These are phyloP conservation scores for Aspergillus pseudotamarii DNA, from an alignment of 2,329 filamentous ascomycete species.

Conservation along the genomic window DNA sequence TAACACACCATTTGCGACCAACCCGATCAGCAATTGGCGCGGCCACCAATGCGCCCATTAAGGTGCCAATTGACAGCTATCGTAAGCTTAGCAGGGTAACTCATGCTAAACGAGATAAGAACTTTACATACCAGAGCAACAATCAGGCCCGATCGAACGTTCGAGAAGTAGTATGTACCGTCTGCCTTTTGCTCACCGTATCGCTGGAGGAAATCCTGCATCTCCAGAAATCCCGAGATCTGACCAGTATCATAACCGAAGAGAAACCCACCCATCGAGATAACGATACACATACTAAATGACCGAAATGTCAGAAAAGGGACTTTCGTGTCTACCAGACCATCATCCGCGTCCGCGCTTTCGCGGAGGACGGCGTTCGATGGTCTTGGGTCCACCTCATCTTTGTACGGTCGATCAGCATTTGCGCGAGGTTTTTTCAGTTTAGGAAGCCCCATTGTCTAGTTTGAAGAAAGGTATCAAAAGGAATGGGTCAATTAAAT, in stretches of 20 bases:
- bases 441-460: conserved; percentile 1
- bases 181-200: conserved; percentile 37
- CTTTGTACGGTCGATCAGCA: neutral
- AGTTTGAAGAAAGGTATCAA: neutral
- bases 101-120: neutral
- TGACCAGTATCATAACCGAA: conserved; percentile 49
- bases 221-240: conserved; percentile 48
- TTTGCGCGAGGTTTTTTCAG: conserved; percentile 1
- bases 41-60: conserved; percentile 45
- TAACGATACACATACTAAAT: conserved; percentile 41
- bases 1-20: conserved; percentile 47
- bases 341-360: neutral
- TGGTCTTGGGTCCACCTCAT: neutral
- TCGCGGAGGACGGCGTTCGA: neutral
- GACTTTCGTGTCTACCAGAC: conserved; percentile 20
- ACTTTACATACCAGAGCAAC: conserved; percentile 40
- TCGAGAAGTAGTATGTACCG: conserved; percentile 41
- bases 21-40: conserved; percentile 46
- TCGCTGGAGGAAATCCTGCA: conserved; percentile 43
- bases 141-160: conserved; percentile 47
- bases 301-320: conserved; percentile 35
- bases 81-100: neutral
- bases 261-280: conserved; percentile 50
- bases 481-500: neutral
- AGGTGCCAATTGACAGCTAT: conserved; percentile 48